Evolutionary conservation across 768 basidiomycete genomes (phyloP).

Genomic region (Rhizopogon sp.): DNA sequence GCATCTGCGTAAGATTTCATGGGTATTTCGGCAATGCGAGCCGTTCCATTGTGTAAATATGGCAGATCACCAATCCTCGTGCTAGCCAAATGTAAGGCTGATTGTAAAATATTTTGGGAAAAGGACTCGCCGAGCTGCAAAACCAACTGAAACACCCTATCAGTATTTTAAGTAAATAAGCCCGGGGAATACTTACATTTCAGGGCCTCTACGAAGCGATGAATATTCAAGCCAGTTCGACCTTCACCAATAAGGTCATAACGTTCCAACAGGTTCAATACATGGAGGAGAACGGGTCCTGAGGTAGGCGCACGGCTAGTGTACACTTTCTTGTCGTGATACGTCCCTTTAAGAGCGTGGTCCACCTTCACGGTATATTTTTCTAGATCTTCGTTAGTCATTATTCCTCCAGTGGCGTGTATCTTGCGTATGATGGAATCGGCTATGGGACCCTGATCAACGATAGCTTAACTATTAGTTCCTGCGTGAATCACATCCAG

Average conservation of each 20-base stretch:
- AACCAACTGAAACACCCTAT: slow-evolving; percentile 41
- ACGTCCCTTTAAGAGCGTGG: slow-evolving; percentile 74
- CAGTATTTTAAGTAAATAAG: slow-evolving; percentile 10
- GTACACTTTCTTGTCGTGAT: slow-evolving; percentile 74
- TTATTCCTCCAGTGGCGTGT: slow-evolving; percentile 67
- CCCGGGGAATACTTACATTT: slow-evolving; percentile 52
- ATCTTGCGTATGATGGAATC: slow-evolving; percentile 73
- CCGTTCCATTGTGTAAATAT: slow-evolving; percentile 48
- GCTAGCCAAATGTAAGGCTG: slow-evolving; percentile 34
- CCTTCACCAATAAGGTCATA: slow-evolving; percentile 50
- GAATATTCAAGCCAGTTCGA: slow-evolving; percentile 59
- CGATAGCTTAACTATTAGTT: slow-evolving; percentile 10
- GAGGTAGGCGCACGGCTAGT: slow-evolving; percentile 82
- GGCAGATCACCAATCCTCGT: slow-evolving; percentile 80
- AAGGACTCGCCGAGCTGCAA: slow-evolving; percentile 50
- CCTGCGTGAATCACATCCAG: slow-evolving; percentile 7
- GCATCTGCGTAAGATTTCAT: slow-evolving; percentile 62
- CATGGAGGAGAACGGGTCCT: slow-evolving; percentile 86
- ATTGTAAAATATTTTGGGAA: neutral
- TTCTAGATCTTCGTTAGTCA: slow-evolving; percentile 69
- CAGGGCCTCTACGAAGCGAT: slow-evolving; percentile 78
- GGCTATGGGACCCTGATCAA: slow-evolving; percentile 68
- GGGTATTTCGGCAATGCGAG: slow-evolving; percentile 57
- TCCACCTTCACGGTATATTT: slow-evolving; percentile 65
- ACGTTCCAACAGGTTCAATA: slow-evolving; percentile 88